Percentiles rank a stretch among this genome's conserved stretches.
Evolutionary conservation across 176 grass and related monocot genomes (phyloP).

Genomic region (Triticum dicoccoides): DNA sequence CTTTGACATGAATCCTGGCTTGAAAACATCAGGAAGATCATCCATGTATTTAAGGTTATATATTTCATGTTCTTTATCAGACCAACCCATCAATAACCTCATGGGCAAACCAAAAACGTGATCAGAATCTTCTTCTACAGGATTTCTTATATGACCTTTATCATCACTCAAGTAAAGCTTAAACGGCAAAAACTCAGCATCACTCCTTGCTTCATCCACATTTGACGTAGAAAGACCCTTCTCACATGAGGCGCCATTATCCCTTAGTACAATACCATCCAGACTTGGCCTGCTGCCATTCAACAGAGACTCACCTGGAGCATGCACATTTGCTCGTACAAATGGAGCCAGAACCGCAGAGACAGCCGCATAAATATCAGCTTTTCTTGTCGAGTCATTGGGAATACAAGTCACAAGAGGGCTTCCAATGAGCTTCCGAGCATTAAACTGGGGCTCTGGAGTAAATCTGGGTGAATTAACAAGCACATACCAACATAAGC

Average conservation of each 20-base stretch:
- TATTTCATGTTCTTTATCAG: constrained; percentile 61
- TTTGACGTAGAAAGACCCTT: constrained; percentile 44
- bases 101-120: constrained; percentile 13
- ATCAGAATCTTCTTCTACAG: constrained; percentile 52
- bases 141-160: constrained; percentile 45
- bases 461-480: constrained; percentile 43
- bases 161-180: constrained; percentile 82
- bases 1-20: constrained; percentile 77
- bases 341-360: constrained; percentile 60
- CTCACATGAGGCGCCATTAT: constrained; percentile 40
- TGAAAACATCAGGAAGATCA: constrained; percentile 87
- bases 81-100: constrained; percentile 83
- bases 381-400: constrained; percentile 40
- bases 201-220: constrained; percentile 36
- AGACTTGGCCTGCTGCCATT: constrained; percentile 68
- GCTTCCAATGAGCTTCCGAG: constrained; percentile 69
- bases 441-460: constrained; percentile 53
- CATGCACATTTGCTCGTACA: constrained; percentile 50
- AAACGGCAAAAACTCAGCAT: constrained; percentile 48
- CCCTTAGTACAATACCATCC: constrained; percentile 70
- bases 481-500: constrained; percentile 19
- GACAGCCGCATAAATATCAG: constrained; percentile 70
- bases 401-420: constrained; percentile 82
- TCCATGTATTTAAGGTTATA: constrained; percentile 76
- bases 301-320: constrained; percentile 34